Percentiles rank a stretch among this genome's conserved stretches.
Conservation (phyloP, 1,139 yeast genomes). For the Suhomyces bokatorum region DNA sequence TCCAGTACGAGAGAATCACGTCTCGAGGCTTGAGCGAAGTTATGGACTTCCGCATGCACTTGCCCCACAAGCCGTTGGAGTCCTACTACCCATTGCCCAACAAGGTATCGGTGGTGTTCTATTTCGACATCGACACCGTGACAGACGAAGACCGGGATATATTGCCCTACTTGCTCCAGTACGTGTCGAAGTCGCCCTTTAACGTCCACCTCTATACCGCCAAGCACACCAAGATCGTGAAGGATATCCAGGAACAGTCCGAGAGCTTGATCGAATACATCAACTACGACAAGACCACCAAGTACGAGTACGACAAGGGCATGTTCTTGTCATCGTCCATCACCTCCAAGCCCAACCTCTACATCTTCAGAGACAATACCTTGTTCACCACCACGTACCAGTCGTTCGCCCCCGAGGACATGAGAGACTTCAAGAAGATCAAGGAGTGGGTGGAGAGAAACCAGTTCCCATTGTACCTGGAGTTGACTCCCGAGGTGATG, state of each 20-base stretch:
- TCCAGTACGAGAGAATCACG: slow-evolving; percentile 41
- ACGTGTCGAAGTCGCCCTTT: slow-evolving; percentile 55
- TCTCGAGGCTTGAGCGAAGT: slow-evolving; percentile 40
- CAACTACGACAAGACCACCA: slow-evolving; percentile 38
- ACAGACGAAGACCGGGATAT: slow-evolving; percentile 62
- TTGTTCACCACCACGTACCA: slow-evolving; percentile 54
- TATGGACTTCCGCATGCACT: slow-evolving; percentile 38
- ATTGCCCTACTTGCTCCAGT: slow-evolving; percentile 59
- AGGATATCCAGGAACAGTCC: slow-evolving; percentile 45
- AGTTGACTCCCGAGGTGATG: slow-evolving; percentile 45
- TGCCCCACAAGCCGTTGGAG: slow-evolving; percentile 35
- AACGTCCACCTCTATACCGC: slow-evolving; percentile 56
- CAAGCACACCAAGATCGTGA: slow-evolving; percentile 44
- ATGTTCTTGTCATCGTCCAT: slow-evolving; percentile 52
- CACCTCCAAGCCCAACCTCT: slow-evolving; percentile 60
- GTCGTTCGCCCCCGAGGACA: slow-evolving; percentile 63
- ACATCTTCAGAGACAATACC: slow-evolving; percentile 58
- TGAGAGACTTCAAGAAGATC: slow-evolving; percentile 51
- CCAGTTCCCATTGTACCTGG: slow-evolving; percentile 52
- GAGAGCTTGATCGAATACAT: slow-evolving; percentile 41
- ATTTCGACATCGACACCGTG: slow-evolving; percentile 51
- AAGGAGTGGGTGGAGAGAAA: slow-evolving; percentile 48
- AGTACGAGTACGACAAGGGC: slow-evolving; percentile 40
- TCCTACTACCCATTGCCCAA: slow-evolving; percentile 44
- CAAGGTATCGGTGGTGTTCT: slow-evolving; percentile 52